Evolutionary conservation across 345 rosid species (phyloP).

Genomic region (Lepidium sativum): DNA sequence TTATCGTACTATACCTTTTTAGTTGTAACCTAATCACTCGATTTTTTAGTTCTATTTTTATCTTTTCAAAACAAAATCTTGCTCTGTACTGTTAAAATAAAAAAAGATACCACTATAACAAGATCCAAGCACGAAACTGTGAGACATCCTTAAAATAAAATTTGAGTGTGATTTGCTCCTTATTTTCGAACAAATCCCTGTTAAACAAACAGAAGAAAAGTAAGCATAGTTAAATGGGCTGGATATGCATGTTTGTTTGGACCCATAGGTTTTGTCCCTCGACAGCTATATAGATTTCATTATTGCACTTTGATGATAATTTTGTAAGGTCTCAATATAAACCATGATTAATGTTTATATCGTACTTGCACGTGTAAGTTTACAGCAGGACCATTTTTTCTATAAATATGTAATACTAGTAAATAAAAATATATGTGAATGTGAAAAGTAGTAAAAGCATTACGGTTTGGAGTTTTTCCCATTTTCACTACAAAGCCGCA

Average conservation of each 20-base stretch:
- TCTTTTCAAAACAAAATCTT: not conserved
- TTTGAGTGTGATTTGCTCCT: slow-evolving; percentile 9
- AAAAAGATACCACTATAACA: not conserved
- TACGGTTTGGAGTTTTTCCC: slow-evolving; percentile 29
- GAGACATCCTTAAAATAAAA: too few relatives aligned
- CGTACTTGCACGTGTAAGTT: slow-evolving; percentile 34
- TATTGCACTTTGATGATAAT: slow-evolving; percentile 25
- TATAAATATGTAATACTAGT: not conserved
- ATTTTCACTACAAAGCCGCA: slow-evolving; percentile 27
- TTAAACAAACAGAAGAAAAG: slow-evolving; percentile 9
- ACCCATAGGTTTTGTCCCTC: slow-evolving; percentile 30
- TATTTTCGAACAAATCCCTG: slow-evolving; percentile 5
- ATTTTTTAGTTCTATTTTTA: not conserved
- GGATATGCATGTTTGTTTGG: slow-evolving; percentile 23
- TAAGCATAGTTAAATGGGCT: slow-evolving; percentile 3
- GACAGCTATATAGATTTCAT: slow-evolving; percentile 24
- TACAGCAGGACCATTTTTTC: slow-evolving; percentile 15
- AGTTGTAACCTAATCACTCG: not conserved
- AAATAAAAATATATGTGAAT: not conserved
- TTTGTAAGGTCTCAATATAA: slow-evolving; percentile 14
- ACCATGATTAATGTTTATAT: slow-evolving; percentile 18
- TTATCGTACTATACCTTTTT: too few relatives aligned
- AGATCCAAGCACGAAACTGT: not conserved
- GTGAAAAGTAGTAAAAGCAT: slow-evolving; percentile 24
- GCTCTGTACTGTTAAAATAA: too few relatives aligned